phyloP scores from a whole-genome alignment of 257 asterid genomes.

The Rauvolfia tetraphylla region DNA sequence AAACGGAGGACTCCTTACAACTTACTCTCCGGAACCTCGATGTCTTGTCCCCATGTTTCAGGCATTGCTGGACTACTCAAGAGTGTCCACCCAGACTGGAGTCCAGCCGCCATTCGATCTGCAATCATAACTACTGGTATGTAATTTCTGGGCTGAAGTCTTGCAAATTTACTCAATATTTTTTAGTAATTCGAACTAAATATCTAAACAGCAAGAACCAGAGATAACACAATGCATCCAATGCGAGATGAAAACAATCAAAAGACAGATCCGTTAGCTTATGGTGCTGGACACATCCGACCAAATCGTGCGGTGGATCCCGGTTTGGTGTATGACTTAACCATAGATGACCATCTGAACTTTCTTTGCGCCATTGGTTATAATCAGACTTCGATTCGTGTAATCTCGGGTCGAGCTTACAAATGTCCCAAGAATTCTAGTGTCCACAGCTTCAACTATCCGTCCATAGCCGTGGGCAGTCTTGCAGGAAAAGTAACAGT shows the following conservation, averaged over 20 bases:
- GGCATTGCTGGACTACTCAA: conserved; percentile 57
- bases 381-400: conserved; percentile 14
- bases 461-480: conserved; percentile 25
- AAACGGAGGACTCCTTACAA: conserved; percentile 34
- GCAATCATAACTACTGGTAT: conserved; percentile 70
- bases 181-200: no score
- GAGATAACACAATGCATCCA: conserved; percentile 4
- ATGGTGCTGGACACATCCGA: conserved; percentile 55
- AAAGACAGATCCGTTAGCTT: conserved; percentile 38
- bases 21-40: conserved; percentile 60
- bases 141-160: not conserved
- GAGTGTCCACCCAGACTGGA: conserved; percentile 59
- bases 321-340: conserved; percentile 59
- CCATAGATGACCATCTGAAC: conserved; percentile 37
- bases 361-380: conserved; percentile 65
- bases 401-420: conserved; percentile 17
- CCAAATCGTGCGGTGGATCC: conserved; percentile 67
- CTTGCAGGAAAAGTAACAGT: conserved; percentile 15
- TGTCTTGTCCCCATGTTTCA: conserved; percentile 76
- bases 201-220: not conserved
- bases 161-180: not conserved
- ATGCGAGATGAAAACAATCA: not conserved
- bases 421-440: conserved; percentile 35
- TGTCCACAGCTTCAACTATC: conserved; percentile 32
- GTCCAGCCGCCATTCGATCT: conserved; percentile 67